Conservation (phyloP, 495 filamentous ascomycete species). For the Cladorrhinum samala region DNA sequence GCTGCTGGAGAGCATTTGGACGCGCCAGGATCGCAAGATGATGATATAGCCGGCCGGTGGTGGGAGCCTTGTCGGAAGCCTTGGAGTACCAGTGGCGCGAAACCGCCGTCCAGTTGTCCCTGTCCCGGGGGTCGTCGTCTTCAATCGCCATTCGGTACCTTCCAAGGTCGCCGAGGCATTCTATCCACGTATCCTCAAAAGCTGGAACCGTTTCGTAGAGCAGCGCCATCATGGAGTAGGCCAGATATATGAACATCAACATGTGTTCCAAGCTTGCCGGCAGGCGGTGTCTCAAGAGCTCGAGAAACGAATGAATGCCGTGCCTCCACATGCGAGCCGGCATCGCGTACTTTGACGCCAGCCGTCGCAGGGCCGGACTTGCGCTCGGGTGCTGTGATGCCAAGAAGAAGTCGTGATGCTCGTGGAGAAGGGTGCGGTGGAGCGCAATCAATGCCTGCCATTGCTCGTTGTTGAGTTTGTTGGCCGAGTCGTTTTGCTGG, state of each 20-base stretch:
- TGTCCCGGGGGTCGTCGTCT: constrained; percentile 61
- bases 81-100: constrained; percentile 76
- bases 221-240: constrained; percentile 75
- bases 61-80: constrained; percentile 64
- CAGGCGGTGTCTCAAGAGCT: constrained; percentile 61
- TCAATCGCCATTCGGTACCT: constrained; percentile 67
- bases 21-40: constrained; percentile 77
- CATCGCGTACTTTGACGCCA: constrained; percentile 71
- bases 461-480: constrained; percentile 51
- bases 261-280: constrained; percentile 71
- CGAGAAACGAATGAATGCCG: constrained; percentile 64
- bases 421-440: constrained; percentile 63
- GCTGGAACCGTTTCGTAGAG: constrained; percentile 67
- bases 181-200: constrained; percentile 85
- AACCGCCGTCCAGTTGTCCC: constrained; percentile 73
- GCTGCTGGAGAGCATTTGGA: constrained; percentile 65
- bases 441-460: constrained; percentile 70
- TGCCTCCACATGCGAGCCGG: constrained; percentile 70
- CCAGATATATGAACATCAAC: constrained; percentile 74
- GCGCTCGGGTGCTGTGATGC: constrained; percentile 71
- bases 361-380: constrained; percentile 46
- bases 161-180: constrained; percentile 76
- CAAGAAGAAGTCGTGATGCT: constrained; percentile 74
- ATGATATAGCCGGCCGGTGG: constrained; percentile 72
- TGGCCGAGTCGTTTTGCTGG: constrained; percentile 31